These are phyloP conservation scores for Choiromyces venosus DNA, from an alignment of 495 filamentous ascomycete genomes.

Conservation along the genomic window DNA sequence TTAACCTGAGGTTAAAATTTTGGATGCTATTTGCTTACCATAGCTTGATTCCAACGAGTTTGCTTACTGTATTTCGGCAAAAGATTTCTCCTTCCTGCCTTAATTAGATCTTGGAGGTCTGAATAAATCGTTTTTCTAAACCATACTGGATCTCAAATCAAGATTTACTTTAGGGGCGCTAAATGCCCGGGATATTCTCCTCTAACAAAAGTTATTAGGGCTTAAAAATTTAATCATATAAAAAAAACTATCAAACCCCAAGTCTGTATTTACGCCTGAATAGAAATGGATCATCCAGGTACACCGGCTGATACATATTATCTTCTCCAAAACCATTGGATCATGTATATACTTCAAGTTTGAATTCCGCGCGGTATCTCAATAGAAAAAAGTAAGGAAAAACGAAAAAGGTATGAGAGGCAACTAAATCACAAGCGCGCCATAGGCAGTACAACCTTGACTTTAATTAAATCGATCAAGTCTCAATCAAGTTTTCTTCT, in stretches of 20 bases:
- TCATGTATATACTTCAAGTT: background rate
- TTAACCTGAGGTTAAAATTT: too few relatives aligned
- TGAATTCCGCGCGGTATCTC: background rate
- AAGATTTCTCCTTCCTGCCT: background rate
- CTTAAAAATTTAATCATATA: background rate
- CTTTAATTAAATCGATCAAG: conserved; percentile 38
- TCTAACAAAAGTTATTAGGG: background rate
- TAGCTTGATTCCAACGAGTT: too few relatives aligned
- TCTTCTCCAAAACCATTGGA: background rate
- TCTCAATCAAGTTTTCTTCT: conserved; percentile 64
- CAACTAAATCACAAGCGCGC: background rate
- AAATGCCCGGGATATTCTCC: background rate
- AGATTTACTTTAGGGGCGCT: background rate
- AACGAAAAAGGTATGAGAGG: background rate
- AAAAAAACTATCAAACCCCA: background rate
- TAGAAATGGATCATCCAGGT: background rate
- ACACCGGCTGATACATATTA: background rate
- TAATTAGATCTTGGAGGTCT: background rate
- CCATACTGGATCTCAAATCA: background rate
- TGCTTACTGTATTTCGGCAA: too few relatives aligned
- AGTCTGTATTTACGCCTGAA: background rate
- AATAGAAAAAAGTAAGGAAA: background rate
- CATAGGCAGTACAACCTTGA: background rate
- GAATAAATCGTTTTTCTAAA: background rate
- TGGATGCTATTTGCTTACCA: too few relatives aligned